These are phyloP conservation scores for Suillus occidentalis DNA, from an alignment of 768 basidiomycete species.

Conservation along the genomic window DNA sequence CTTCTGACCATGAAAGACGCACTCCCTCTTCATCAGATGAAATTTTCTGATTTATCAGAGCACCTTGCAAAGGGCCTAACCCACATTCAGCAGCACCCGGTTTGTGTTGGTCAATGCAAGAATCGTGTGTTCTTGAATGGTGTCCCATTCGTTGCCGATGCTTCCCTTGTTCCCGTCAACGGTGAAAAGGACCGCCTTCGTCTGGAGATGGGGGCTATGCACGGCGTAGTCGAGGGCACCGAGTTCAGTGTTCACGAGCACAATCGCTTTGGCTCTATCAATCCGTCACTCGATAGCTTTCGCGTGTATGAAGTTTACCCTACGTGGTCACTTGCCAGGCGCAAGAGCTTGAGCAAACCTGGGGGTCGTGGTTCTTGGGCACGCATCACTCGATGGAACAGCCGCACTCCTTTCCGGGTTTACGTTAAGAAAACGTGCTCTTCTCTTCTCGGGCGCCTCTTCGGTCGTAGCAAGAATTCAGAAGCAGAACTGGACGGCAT, in stretches of 20 bases:
- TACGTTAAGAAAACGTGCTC: constrained; percentile 48
- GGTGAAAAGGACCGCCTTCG: constrained; percentile 42
- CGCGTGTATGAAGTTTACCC: constrained; percentile 53
- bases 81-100: constrained; percentile 43
- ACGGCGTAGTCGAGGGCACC: constrained; percentile 63
- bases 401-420: constrained; percentile 53
- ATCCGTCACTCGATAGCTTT: constrained; percentile 51
- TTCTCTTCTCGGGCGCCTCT: constrained; percentile 49
- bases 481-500: constrained; percentile 28
- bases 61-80: constrained; percentile 40
- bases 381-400: constrained; percentile 53
- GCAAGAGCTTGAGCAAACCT: constrained; percentile 35
- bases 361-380: constrained; percentile 53
- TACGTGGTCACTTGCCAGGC: constrained; percentile 56
- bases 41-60: constrained; percentile 49
- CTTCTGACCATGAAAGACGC: constrained; percentile 48
- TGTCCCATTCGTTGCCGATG: constrained; percentile 54
- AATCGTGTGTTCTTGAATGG: constrained; percentile 54
- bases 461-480: constrained; percentile 32
- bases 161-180: constrained; percentile 45
- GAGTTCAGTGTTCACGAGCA: constrained; percentile 63
- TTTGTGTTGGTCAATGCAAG: constrained; percentile 50
- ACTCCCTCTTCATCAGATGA: constrained; percentile 52
- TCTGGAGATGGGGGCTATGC: constrained; percentile 57
- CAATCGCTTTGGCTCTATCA: constrained; percentile 58